Base-by-base conservation (phyloP, 345 rosid genomes). In the Camelina hispida region DNA sequence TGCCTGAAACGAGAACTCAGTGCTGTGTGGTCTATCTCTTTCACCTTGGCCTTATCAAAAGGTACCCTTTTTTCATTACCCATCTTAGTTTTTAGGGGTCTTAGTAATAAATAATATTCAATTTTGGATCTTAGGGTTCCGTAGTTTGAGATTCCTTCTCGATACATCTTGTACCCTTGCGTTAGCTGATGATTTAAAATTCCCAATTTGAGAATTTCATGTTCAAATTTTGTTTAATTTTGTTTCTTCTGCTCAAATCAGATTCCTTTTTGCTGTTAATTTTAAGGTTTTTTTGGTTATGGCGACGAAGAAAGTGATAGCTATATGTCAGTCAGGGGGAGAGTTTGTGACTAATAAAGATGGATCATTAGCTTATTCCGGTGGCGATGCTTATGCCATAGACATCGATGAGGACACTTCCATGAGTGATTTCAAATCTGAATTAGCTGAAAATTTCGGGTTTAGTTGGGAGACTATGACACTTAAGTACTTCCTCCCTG, bases 321-420 rank as follows among this genome's bases (percentile, higher is more conserved):
- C 96, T 17, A 93, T 93, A 77, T 93, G 98, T 76, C 97, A 93
- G 57, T 87, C 98, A 0, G 96, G 97, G 14, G 98, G 98, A 35
- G 92, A 89, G 73, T 93, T 93, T 79, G 91, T 88, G 47, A 66
- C 88, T 1, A 75, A 82, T 38, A 80, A 78, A 76, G 93, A 91
- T 43, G 98, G 98, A 6, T 81, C 87, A 6, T 72, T 93, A 76
- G 81, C 85, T 2, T 93, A 89, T 61, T 73, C 62, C 17, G 93
- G 96, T 10, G 98, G 97, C 2, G 96, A 87, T 8, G 98, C 98
- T 6, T 88, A 87, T 53, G 98, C 96, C 1, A 75, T 93, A 13
- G 97, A 91, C 81, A 82, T 93, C 48, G 88, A 87, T 68, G 68
- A 87, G 38, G 68, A 86, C 32, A 91, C 91, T 0, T 79, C 62